Evolutionary conservation across 2,329 filamentous ascomycete genomes (phyloP).

Genomic region (Epichloe baconii): DNA sequence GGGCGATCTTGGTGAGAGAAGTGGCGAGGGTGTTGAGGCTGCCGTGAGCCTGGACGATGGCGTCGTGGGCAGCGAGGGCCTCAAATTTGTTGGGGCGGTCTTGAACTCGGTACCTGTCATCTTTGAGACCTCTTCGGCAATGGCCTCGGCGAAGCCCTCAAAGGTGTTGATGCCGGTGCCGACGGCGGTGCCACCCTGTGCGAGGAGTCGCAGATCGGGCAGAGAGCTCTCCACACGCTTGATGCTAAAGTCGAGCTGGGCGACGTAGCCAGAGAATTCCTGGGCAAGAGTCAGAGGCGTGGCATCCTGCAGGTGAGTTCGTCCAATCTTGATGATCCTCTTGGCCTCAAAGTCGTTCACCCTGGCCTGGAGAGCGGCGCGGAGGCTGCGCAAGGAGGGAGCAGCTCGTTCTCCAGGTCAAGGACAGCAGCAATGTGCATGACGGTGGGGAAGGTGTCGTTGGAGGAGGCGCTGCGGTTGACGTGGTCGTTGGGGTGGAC

Average conservation of each 20-base stretch:
- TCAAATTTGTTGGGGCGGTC: slow-evolving; percentile 98
- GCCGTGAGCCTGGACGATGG: slow-evolving; percentile 86
- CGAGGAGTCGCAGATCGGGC: slow-evolving; percentile 73
- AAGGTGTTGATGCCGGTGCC: slow-evolving; percentile 97
- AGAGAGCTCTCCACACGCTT: slow-evolving; percentile 73
- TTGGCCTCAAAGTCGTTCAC: slow-evolving; percentile 70
- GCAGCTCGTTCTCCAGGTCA: slow-evolving; percentile 74
- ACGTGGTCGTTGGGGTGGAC: slow-evolving; percentile 99
- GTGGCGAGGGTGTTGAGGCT: slow-evolving; percentile 83
- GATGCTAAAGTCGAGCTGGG: slow-evolving; percentile 84
- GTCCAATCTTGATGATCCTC: slow-evolving; percentile 97
- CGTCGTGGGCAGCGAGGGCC: slow-evolving; percentile 88
- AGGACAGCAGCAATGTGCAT: slow-evolving; percentile 99
- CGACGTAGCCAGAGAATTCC: slow-evolving; percentile 95
- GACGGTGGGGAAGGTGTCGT: slow-evolving; percentile 98
- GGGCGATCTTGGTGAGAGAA: slow-evolving; percentile 94
- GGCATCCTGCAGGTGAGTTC: slow-evolving; percentile 94
- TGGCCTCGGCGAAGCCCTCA: slow-evolving; percentile 85
- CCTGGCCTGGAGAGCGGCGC: slow-evolving; percentile 76
- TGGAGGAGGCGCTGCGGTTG: slow-evolving; percentile 97
- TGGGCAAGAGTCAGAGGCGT: slow-evolving; percentile 91
- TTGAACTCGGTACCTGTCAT: slow-evolving; percentile 89
- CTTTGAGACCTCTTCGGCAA: slow-evolving; percentile 80
- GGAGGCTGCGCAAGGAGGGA: slow-evolving; percentile 69
- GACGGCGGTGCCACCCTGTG: slow-evolving; percentile 92